Conservation (phyloP, 1,284 basidiomycete genomes). For the Ceraceosorus guamensis region DNA sequence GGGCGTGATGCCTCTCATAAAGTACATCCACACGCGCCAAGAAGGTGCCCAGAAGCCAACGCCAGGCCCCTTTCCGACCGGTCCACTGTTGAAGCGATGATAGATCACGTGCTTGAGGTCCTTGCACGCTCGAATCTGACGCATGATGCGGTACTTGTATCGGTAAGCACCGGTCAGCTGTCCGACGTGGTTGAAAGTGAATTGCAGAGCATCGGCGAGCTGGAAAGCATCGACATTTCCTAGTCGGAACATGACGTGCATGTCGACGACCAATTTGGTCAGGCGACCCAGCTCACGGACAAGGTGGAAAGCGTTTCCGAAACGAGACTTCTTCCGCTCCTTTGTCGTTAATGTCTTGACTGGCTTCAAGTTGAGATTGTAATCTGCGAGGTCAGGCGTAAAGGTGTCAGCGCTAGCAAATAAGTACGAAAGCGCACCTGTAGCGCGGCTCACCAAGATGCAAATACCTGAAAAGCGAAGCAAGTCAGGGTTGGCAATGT, state of each 20-base stretch:
- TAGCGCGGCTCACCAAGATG: too few relatives aligned
- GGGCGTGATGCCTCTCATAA: conserved; percentile 97
- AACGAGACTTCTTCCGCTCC: conserved; percentile 98
- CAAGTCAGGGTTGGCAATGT: too few relatives aligned
- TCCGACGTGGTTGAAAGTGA: conserved; percentile 94
- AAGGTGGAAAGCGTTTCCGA: conserved; percentile 96
- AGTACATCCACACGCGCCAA: conserved; percentile 99
- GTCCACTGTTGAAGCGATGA: conserved; percentile 98
- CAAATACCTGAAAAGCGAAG: too few relatives aligned
- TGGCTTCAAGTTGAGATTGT: conserved; percentile 92
- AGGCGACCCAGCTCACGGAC: conserved; percentile 95
- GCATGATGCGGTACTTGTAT: conserved; percentile 99
- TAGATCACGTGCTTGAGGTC: conserved; percentile 74
- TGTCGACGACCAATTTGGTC: conserved; percentile 96
- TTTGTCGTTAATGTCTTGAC: conserved; percentile 99
- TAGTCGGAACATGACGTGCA: conserved; percentile 95
- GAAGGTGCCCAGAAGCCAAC: conserved; percentile 99
- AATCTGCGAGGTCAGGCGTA: too few relatives aligned
- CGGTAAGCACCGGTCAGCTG: conserved; percentile 98
- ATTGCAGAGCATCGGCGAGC: conserved; percentile 94
- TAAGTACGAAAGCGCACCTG: too few relatives aligned
- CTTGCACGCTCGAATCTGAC: conserved; percentile 98
- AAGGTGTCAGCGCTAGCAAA: too few relatives aligned
- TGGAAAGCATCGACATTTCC: conserved; percentile 99
- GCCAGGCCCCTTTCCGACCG: conserved; percentile 97